A percentile compares a stretch with the other conserved stretches of the same genome.
Evolutionary conservation across 2,329 filamentous ascomycete species (phyloP).

Genomic region (Exophiala spinifera): DNA sequence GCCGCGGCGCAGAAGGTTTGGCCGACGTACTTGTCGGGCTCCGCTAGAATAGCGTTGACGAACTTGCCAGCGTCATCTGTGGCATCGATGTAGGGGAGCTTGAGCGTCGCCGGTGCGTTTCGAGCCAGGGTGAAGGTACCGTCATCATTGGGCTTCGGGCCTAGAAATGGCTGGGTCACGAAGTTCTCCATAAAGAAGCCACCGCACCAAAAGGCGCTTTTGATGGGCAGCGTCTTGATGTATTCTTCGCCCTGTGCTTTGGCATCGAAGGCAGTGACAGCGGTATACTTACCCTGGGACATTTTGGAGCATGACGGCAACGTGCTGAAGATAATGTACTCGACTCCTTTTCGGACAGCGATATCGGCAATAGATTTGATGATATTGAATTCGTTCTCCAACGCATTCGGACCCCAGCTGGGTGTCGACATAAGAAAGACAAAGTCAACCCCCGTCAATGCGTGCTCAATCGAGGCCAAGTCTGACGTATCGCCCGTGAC

Average conservation of each 20-base stretch:
- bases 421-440: constrained; percentile 49
- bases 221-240: constrained; percentile 48
- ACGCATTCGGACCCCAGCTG: constrained; percentile 34
- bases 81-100: constrained; percentile 30
- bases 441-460: constrained; percentile 45
- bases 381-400: constrained; percentile 36
- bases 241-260: constrained; percentile 59
- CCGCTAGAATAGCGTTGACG: constrained; percentile 37
- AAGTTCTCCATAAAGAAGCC: constrained; percentile 57
- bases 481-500: constrained; percentile 40
- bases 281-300: constrained; percentile 3
- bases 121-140: not conserved
- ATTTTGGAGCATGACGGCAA: constrained; percentile 27
- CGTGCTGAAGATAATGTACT: constrained; percentile 35
- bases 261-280: constrained; percentile 51
- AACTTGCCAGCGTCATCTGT: constrained; percentile 38
- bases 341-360: constrained; percentile 29
- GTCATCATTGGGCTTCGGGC: constrained; percentile 18
- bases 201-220: constrained; percentile 53
- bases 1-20: constrained; percentile 34
- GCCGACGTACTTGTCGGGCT: constrained; percentile 33
- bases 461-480: constrained; percentile 38
- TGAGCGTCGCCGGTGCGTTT: not conserved
- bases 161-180: constrained; percentile 13
- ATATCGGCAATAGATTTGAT: constrained; percentile 34